These are phyloP conservation scores for Candida boidinii DNA, from an alignment of 805 yeast genomes.

Conservation along the genomic window DNA sequence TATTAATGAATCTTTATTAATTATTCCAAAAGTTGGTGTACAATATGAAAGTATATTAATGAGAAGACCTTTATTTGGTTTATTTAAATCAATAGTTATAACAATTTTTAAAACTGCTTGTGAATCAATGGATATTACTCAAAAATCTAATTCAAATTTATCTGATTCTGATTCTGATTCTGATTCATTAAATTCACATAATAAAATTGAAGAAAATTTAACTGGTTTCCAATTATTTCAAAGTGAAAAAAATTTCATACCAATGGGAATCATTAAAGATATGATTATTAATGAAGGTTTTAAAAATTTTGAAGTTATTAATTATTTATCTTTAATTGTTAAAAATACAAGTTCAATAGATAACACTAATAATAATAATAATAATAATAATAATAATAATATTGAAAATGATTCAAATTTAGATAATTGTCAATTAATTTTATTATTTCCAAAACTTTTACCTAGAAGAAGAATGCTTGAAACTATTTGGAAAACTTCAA, in stretches of 20 bases:
- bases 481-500: constrained; percentile 18
- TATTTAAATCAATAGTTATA: not conserved
- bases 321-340: constrained; percentile 53
- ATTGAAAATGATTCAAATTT: constrained; percentile 3
- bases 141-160: constrained; percentile 1
- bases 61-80: constrained; percentile 15
- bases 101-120: too few species aligned
- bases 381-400: too few species aligned
- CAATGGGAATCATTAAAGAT: constrained; percentile 49
- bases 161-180: constrained; percentile 23
- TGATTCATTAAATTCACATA: too few species aligned
- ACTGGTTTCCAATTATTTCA: too few species aligned
- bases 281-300: constrained; percentile 72
- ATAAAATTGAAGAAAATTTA: too few species aligned
- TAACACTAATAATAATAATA: not conserved
- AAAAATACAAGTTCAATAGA: constrained; percentile 23
- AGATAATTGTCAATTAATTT: constrained; percentile 16
- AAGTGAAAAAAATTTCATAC: constrained; percentile 35
- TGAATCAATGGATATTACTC: too few species aligned
- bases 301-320: constrained; percentile 55
- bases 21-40: constrained; percentile 40
- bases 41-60: constrained; percentile 29
- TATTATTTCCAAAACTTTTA: constrained; percentile 22
- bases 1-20: constrained; percentile 33
- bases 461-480: constrained; percentile 23